Base-by-base conservation (phyloP, 2,329 filamentous ascomycete genomes). In the Mycosphaerella sp. region DNA sequence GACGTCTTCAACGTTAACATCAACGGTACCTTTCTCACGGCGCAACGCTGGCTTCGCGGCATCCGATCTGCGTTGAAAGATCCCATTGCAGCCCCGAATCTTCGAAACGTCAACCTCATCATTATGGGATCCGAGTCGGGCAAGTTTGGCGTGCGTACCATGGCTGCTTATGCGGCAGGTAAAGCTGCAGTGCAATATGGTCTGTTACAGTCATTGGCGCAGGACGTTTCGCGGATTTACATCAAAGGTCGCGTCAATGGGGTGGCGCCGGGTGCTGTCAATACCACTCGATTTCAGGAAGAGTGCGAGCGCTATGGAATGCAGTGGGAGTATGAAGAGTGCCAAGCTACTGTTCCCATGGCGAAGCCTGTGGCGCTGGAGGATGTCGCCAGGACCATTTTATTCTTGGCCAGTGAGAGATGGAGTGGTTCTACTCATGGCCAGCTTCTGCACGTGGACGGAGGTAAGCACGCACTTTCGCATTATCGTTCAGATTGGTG, bases 101-200 rank as follows among this genome's bases (percentile, higher is more conserved):
- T 61, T 12, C 43, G 45, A 29, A 76, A 77, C 59, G 67, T 74
- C 10, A 67, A 67, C 29, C 62, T 76, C 39, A 66, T 77, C 21
- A 69, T 78, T 34, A 71, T 78, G 49, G 75, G 75, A 9, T 73
- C 69, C 49, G 74, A 77, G 60, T 71, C 71, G 45, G 74, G 74
- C 1, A 64, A 67, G 45, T 76, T 76, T 59, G 75, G 74, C 6
- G 73, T 74, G 40, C 56, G 70, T n/a, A 64, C 59, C 1, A 73
- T 73, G 60, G 68, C 72, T 4, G 74, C 76, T 23, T 77, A 77
- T 54, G 72, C 73, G 6, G 64, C 73, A 36, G 70, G 66, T 6
- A 78, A 78, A 57, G 70, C 71, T 44, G 75, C 74, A 2, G 73
- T 77, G 11, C 74, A 77, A 58, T 65, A 63, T 32, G 74, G 75